Evolutionary conservation across 441 rosid genomes (phyloP), one percentile per base, ranked within the genome.

Genomic region (Flueggea neowawraea): DNA sequence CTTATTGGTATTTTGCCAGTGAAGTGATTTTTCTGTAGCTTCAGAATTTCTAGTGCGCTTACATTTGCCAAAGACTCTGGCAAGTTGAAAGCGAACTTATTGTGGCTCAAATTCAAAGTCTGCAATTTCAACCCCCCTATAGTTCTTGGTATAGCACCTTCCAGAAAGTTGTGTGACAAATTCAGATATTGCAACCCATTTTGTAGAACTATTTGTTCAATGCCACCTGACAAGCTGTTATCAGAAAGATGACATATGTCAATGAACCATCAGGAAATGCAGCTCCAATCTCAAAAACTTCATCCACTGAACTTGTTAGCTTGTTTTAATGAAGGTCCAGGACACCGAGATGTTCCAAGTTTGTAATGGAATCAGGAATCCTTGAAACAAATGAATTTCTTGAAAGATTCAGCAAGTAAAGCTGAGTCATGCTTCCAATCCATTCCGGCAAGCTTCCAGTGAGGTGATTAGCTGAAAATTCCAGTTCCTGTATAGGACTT

Each of bases 281-380:
- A 54, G 44, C 73, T 45, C 69, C 73, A 16, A 76, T 68, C 55
- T 64, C 58, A 60, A 81, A 79, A 55, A 78, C 79, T 66, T 58
- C 67, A 52, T 61, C 65, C 64, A 74, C 6, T 16, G 67, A 53
- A 11, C 85, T 85, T 44, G 72, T 71, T 28, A 84, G 67, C 62
- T 69, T 78, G 73, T 82, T 84, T 43, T 82, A 74, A 71, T 76
- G 87, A 55, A 84, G 83, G 64, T 78, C 82, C 5, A 84, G 69
- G 36, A 76, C 64, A 0, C 75, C 82, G 66, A 79, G 22, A 36
- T 68, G 63, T 45, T 71, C 57, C 67, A 75, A 58, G 41, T 67
- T 57, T 1, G 79, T 61, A 41, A 81, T 22, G 6, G 82, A 77
- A 62, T 69, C 71, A 11, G 89, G 80, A 54, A 84, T 69, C 10